Conservation (phyloP, 2,329 filamentous ascomycete species). For the Coniella vitis region DNA sequence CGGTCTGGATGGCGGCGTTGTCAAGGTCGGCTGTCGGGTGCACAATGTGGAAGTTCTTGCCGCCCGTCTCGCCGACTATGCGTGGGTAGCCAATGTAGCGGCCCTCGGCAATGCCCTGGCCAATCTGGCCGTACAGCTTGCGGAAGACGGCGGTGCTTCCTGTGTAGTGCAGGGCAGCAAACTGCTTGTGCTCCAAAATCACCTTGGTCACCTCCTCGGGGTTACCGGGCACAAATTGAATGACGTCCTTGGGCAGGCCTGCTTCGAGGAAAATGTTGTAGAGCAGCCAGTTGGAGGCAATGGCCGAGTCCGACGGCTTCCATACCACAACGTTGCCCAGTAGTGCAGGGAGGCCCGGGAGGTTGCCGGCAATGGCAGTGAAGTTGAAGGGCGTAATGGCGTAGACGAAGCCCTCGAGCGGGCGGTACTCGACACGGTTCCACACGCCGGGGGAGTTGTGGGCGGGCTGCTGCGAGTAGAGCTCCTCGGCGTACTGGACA, state of each 20-base stretch:
- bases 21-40: slow-evolving; percentile 39
- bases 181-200: slow-evolving; percentile 69
- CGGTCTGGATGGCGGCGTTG: slow-evolving; percentile 39
- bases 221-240: slow-evolving; percentile 89
- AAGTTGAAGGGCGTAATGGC: slow-evolving; percentile 96
- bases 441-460: slow-evolving; percentile 80
- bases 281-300: slow-evolving; percentile 85
- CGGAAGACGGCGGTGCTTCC: slow-evolving; percentile 90
- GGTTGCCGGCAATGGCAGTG: slow-evolving; percentile 86
- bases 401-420: slow-evolving; percentile 92
- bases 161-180: slow-evolving; percentile 91
- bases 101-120: slow-evolving; percentile 70
- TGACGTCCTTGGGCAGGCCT: slow-evolving; percentile 79
- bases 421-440: slow-evolving; percentile 86
- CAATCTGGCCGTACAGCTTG: slow-evolving; percentile 79
- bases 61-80: slow-evolving; percentile 44
- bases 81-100: slow-evolving; percentile 69
- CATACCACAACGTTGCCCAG: slow-evolving; percentile 93
- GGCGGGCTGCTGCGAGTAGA: slow-evolving; percentile 79
- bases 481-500: slow-evolving; percentile 85
- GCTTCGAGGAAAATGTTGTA: slow-evolving; percentile 89
- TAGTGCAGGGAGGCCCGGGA: slow-evolving; percentile 74
- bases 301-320: slow-evolving; percentile 89
- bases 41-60: slow-evolving; percentile 47
- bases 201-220: slow-evolving; percentile 75